Base-by-base conservation (phyloP, 2,329 filamentous ascomycete species). In the Alternaria dauci region DNA sequence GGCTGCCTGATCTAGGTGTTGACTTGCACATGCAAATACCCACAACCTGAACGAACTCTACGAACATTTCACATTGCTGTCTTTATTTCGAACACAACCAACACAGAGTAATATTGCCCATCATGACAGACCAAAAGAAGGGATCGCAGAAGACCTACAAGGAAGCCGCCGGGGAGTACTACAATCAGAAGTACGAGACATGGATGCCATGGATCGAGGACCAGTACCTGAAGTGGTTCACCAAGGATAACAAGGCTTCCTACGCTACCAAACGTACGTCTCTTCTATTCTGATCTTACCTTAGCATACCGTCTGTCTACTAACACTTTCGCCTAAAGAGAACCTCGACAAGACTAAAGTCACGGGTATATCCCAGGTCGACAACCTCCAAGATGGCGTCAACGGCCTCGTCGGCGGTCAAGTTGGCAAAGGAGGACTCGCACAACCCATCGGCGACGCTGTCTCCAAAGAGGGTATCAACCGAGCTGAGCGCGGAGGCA, bases 171-270 rank as follows among this genome's bases (percentile, higher is more conserved):
- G 59, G 61, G 28, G 74, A 88, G 58, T 87, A 85, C 52, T 92
- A 92, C 82, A 88, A 91, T 80, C 79, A 85, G 55, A 88, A 92
- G 76, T 92, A 92, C 78, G 89, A 92, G 74, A 84, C 80, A 70
- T 93, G 90, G 90, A 85, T 91, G 75, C 90, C 90, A 1, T 92
- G 90, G 90, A 81, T 92, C 58, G 90, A 93, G 77, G 90, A 93
- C 76, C 78, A 87, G 60, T 91, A 91, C 75, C 84, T 93, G 28
- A 83, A 84, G 53, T 92, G 87, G 83, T 92, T 92, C 78, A 91
- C 89, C 70, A 89, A 89, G 64, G 89, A 92, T 73, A 93, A 93
- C 83, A 92, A 93, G 79, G 86, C 89, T 5, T 89, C 86, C 74
- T 92, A 92, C 71, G 82, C 87, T 6, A 84, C 89, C 2, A 91